Conservation (phyloP, 2,329 filamentous ascomycete species). For the Colletotrichum sp. region DNA sequence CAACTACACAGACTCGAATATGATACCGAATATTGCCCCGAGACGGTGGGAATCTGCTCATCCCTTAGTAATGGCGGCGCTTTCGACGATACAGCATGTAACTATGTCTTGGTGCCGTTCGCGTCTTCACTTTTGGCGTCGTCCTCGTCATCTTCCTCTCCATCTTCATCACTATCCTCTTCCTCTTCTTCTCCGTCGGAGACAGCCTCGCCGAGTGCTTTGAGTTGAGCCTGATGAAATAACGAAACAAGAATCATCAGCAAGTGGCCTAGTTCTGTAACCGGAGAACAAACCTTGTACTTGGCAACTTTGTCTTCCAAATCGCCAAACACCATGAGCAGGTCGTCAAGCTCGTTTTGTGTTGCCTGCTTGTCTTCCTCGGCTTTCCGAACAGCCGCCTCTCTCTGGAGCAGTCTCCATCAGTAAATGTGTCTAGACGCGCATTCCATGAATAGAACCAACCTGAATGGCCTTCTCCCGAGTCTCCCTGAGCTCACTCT, state of each 20-base stretch:
- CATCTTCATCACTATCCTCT: conserved; percentile 60
- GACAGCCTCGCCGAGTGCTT: conserved; percentile 70
- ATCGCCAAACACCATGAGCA: conserved; percentile 82
- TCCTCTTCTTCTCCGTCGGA: conserved; percentile 79
- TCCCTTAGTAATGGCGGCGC: not conserved
- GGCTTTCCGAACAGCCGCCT: conserved; percentile 47
- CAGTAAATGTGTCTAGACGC: not conserved
- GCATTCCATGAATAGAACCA: not conserved
- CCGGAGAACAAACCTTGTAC: conserved; percentile 65
- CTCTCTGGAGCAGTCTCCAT: conserved; percentile 27
- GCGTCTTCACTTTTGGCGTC: conserved; percentile 15
- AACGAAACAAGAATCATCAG: not conserved
- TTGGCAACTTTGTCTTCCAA: conserved; percentile 76
- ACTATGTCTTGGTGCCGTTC: conserved; percentile 9
- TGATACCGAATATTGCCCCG: not conserved
- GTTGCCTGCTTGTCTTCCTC: conserved; percentile 66
- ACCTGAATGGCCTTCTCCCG: conserved; percentile 25
- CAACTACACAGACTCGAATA: not conserved
- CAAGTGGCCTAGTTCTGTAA: not conserved
- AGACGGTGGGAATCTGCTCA: not conserved
- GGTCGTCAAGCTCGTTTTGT: conserved; percentile 79
- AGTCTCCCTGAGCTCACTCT: conserved; percentile 31
- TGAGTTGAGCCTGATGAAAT: conserved; percentile 57
- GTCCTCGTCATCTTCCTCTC: conserved; percentile 41
- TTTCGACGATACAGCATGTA: not conserved